A percentile compares a stretch with the other conserved stretches of the same genome.
phyloP scores from a whole-genome alignment of 495 filamentous ascomycete genomes.

The Tuber magnatum region DNA sequence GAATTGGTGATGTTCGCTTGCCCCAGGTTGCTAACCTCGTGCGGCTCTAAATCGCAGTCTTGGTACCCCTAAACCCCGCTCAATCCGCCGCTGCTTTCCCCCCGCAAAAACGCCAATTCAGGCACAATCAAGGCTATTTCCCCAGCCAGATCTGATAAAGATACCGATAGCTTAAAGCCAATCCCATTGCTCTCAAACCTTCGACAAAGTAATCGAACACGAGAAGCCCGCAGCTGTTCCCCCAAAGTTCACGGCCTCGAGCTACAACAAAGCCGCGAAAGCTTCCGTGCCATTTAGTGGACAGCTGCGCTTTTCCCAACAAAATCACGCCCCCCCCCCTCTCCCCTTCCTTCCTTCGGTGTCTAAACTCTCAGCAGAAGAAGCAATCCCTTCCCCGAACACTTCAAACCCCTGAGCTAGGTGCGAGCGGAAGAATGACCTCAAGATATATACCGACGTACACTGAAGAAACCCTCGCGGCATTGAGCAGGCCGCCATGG shows the following conservation, averaged over 20 bases:
- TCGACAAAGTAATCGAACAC: neutral
- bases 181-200: neutral
- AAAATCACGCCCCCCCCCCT: neutral
- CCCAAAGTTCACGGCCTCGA: neutral
- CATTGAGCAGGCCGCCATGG: slow-evolving; percentile 45
- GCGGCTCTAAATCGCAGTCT: neutral
- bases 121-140: neutral
- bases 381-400: neutral
- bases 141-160: neutral
- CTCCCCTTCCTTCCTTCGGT: neutral
- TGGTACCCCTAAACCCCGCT: neutral
- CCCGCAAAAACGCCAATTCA: neutral
- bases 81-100: neutral
- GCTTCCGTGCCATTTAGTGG: neutral
- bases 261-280: neutral
- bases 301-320: neutral
- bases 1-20: neutral
- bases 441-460: neutral
- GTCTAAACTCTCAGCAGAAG: neutral
- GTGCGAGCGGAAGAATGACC: neutral
- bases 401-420: neutral
- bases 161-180: neutral
- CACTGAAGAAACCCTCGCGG: neutral
- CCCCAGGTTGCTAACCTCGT: neutral
- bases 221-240: neutral